phyloP scores from a whole-genome alignment of 805 yeast genomes.

The Schwanniomyces occidentalis region DNA sequence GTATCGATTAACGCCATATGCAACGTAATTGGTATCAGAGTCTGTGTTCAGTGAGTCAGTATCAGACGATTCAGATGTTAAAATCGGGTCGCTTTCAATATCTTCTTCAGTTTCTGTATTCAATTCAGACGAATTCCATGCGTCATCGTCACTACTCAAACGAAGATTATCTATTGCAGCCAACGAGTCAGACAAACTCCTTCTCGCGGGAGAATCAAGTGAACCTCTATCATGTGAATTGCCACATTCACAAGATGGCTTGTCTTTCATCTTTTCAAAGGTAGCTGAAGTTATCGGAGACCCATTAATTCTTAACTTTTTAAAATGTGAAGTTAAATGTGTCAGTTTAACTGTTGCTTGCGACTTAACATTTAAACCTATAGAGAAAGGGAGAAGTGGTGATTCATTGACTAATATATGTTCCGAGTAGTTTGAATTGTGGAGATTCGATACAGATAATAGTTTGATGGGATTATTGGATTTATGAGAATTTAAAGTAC shows the following conservation, averaged over 20 bases:
- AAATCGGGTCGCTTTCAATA: constrained; percentile 3
- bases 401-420: neutral
- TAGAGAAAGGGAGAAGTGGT: constrained; percentile 14
- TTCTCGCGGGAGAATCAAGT: neutral
- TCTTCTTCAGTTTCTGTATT: constrained; percentile 3
- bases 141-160: constrained; percentile 3
- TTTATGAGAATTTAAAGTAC: constrained; percentile 5
- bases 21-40: constrained; percentile 9
- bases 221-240: constrained; percentile 14
- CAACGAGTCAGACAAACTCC: neutral
- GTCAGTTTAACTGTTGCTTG: constrained; percentile 39
- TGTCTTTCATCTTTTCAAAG: constrained; percentile 7
- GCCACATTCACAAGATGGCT: constrained; percentile 10
- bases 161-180: neutral
- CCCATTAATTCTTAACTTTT: constrained; percentile 43
- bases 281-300: constrained; percentile 29
- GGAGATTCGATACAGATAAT: constrained; percentile 8
- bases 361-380: constrained; percentile 26
- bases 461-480: constrained; percentile 16
- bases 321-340: constrained; percentile 38
- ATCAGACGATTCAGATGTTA: constrained; percentile 13
- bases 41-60: constrained; percentile 9
- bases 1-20: constrained; percentile 6
- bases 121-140: constrained; percentile 1
- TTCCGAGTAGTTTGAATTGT: neutral